Evolutionary conservation across 192 early-diverging fungal species (phyloP), one percentile per base, ranked within the genome.

Genomic region (Coemansia sp.): DNA sequence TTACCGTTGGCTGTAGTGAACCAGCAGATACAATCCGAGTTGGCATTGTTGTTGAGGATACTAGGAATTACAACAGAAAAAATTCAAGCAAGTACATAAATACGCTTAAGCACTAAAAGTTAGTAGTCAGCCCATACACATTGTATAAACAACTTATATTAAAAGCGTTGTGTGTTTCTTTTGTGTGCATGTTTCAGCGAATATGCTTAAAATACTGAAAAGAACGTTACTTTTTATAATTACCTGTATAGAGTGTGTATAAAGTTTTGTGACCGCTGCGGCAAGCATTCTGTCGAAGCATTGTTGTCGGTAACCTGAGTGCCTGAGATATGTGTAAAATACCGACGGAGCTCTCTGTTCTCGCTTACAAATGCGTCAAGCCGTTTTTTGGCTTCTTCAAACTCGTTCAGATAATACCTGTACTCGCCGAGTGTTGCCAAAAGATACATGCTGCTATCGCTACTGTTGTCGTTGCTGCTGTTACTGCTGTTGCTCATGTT

Each of bases 21-120:
- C 63, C 63, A 64, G 51, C 51, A 52, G 20, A 64, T 54, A 50
- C 63, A 64, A n/a, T 12, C 52, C 3, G 17, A 5, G 42, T 45
- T 45, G 42, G 42, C 42, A 12, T 45, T 45, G 42, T 45, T 4
- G 42, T 45, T 45, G 14, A 45, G 3, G 42, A 45, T 45, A 45
- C 42, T 45, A 45, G 22, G 22, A 25, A 25, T 25, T 16, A 45
- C 36, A 1, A 38, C 5, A 5, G 36, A 38, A 38, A 38, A 38
- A 38, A 38, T 8, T 38, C 5, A 38, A 38, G 36, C 10, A 38
- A 38, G 36, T 11, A 38, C 10, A 45, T 1, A 12, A 12, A 12
- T 16, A 12, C 22, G 42, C 14, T 45, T 45, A 45, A 16, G 14
- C 42, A 16, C 3, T 45, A 45, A 45, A 45, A 38, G 36, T 12